These are phyloP conservation scores for Jatropha curcas DNA, from an alignment of 345 rosid genomes.

Conservation along the genomic window DNA sequence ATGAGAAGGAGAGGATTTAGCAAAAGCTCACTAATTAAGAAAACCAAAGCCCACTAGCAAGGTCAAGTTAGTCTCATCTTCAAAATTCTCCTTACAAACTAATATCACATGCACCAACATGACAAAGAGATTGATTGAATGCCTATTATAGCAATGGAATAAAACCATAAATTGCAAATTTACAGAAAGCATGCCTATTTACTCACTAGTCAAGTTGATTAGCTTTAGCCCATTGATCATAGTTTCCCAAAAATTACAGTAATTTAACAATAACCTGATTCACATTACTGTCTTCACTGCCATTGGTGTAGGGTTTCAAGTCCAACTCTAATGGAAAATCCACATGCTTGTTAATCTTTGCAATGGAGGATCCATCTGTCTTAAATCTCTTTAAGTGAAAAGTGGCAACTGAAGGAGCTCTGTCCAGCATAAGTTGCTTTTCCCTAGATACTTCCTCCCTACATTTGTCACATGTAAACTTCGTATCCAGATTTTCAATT, in stretches of 20 bases:
- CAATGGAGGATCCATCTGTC: slow-evolving; percentile 56
- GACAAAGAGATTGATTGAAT: not conserved
- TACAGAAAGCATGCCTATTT: not conserved
- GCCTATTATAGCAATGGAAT: not conserved
- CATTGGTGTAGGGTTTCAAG: slow-evolving; percentile 58
- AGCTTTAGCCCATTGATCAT: not conserved
- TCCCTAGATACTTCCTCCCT: slow-evolving; percentile 59
- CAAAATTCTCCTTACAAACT: not conserved
- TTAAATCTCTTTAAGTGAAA: slow-evolving; percentile 93
- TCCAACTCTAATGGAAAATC: slow-evolving; percentile 78
- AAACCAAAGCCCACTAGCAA: not conserved
- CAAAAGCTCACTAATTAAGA: not conserved
- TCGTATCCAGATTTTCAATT: slow-evolving; percentile 60
- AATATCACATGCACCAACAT: not conserved
- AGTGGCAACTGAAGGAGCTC: slow-evolving; percentile 62
- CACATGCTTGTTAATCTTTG: slow-evolving; percentile 78
- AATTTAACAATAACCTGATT: slow-evolving; percentile 20
- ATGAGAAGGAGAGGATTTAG: slow-evolving; percentile 5
- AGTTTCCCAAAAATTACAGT: not conserved
- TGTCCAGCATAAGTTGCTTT: slow-evolving; percentile 77
- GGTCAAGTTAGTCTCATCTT: not conserved
- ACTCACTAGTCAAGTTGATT: not conserved
- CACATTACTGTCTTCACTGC: slow-evolving; percentile 38
- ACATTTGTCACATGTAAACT: slow-evolving; percentile 71
- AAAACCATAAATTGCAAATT: not conserved